phyloP scores from a whole-genome alignment of 2,329 filamentous ascomycete species.

The Talaromyces islandicus region DNA sequence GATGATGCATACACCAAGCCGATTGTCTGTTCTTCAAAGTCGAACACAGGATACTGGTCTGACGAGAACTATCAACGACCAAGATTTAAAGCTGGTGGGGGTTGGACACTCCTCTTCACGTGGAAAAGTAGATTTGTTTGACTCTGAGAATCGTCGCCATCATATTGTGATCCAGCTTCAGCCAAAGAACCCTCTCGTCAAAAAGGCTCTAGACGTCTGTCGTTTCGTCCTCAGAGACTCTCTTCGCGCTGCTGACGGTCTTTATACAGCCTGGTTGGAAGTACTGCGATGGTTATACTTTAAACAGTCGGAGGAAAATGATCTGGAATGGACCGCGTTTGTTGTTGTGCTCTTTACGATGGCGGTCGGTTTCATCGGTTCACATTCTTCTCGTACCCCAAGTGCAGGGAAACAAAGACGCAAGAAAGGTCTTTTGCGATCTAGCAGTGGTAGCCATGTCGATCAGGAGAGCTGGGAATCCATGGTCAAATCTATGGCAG shows the following conservation, averaged over 20 bases:
- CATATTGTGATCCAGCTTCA: constrained; percentile 63
- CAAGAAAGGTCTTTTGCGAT: constrained; percentile 40
- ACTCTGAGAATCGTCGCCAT: constrained; percentile 57
- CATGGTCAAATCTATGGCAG: constrained; percentile 44
- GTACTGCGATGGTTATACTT: constrained; percentile 61
- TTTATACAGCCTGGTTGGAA: constrained; percentile 69
- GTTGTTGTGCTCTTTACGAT: constrained; percentile 59
- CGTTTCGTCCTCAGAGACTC: constrained; percentile 58
- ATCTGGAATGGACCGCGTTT: constrained; percentile 65
- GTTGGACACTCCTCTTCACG: constrained; percentile 54
- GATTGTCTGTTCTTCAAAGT: constrained; percentile 46
- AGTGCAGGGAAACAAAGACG: constrained; percentile 32
- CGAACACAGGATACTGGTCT: constrained; percentile 49
- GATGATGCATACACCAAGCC: constrained; percentile 54
- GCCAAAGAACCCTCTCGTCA: constrained; percentile 58
- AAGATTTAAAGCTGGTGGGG: constrained; percentile 40
- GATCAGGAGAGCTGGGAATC: constrained; percentile 43
- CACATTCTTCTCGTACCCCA: constrained; percentile 26
- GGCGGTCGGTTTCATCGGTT: constrained; percentile 53
- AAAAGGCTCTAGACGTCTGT: constrained; percentile 55
- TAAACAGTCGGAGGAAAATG: constrained; percentile 42
- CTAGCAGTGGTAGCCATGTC: constrained; percentile 44
- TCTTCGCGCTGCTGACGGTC: constrained; percentile 50
- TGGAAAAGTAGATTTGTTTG: constrained; percentile 62
- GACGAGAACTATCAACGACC: constrained; percentile 40